Evolutionary conservation across 345 rosid species (phyloP).

Genomic region (Hibiscus tridactylites): DNA sequence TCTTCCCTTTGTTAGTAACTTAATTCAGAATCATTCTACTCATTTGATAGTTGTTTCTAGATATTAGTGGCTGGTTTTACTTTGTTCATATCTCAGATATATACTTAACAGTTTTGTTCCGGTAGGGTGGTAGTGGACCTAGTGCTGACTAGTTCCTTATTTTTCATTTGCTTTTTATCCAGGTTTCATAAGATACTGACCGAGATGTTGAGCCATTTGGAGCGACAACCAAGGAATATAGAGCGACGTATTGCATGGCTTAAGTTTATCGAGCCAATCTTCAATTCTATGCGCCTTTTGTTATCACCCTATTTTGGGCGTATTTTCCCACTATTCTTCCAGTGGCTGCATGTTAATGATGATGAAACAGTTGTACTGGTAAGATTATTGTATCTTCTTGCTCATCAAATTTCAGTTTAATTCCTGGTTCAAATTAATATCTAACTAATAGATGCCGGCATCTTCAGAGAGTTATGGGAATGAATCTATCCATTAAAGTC

Average conservation of each 20-base stretch:
- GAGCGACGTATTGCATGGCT: conserved; percentile 67
- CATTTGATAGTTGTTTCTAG: neutral
- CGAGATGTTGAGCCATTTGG: conserved; percentile 81
- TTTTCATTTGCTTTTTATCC: neutral
- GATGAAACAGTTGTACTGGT: conserved; percentile 77
- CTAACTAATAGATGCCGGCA: no score
- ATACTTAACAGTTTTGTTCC: neutral
- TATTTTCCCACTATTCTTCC: conserved; percentile 69
- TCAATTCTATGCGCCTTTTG: conserved; percentile 55
- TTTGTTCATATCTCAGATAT: neutral
- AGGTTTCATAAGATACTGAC: conserved; percentile 70
- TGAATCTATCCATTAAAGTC: neutral
- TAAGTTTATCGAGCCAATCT: conserved; percentile 51
- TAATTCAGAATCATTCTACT: neutral
- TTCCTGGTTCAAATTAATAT: neutral
- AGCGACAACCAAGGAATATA: conserved; percentile 76
- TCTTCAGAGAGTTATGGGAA: neutral
- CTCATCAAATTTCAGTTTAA: neutral
- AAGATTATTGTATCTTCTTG: conserved; percentile 10
- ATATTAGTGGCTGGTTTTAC: neutral
- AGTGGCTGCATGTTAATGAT: conserved; percentile 85
- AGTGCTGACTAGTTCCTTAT: neutral
- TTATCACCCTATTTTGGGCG: conserved; percentile 65
- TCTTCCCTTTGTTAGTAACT: neutral
- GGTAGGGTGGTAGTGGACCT: neutral